A percentile compares a stretch with the other conserved stretches of the same genome.
Conservation (phyloP, 345 rosid species). For the Pugionium dolabratum region DNA sequence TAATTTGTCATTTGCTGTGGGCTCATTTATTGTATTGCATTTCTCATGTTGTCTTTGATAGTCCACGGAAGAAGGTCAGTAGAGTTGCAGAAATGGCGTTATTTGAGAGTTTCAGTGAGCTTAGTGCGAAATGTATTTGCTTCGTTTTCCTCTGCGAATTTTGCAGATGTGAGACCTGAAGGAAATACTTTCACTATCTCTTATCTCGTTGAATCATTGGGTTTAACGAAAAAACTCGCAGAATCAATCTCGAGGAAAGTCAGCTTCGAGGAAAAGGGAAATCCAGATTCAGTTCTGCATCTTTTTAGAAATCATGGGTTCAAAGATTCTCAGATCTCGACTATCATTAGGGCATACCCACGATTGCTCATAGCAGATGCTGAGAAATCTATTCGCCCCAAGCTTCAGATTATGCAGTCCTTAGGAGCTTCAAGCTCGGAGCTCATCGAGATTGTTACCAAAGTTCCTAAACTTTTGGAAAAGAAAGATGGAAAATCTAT, state of each 20-base stretch:
- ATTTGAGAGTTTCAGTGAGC: conserved; percentile 6
- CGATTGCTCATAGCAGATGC: conserved; percentile 20
- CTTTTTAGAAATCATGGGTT: conserved; percentile 40
- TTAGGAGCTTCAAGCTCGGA: conserved; percentile 34
- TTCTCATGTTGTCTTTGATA: conserved; percentile 4
- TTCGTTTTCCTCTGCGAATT: conserved; percentile 20
- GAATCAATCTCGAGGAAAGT: neutral
- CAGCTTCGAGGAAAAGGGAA: conserved; percentile 14
- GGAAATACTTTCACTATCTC: conserved; percentile 23
- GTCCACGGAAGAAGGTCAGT: conserved; percentile 24
- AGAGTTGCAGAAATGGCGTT: conserved; percentile 32
- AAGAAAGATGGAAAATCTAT: conserved; percentile 19
- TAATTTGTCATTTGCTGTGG: too few relatives aligned
- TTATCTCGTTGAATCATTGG: conserved; percentile 38
- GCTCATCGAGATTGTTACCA: conserved; percentile 13
- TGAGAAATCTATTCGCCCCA: conserved; percentile 39
- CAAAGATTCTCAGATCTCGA: conserved; percentile 34
- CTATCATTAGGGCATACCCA: conserved; percentile 27
- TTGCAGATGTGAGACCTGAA: neutral
- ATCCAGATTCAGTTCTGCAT: conserved; percentile 32
- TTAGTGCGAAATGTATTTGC: conserved; percentile 12
- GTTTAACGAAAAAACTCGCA: conserved; percentile 31
- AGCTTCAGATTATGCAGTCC: conserved; percentile 35
- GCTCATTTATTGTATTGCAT: neutral
- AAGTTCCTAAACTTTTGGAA: conserved; percentile 22